Conservation (phyloP, 768 basidiomycete species). For the Phylloporus sp. region DNA sequence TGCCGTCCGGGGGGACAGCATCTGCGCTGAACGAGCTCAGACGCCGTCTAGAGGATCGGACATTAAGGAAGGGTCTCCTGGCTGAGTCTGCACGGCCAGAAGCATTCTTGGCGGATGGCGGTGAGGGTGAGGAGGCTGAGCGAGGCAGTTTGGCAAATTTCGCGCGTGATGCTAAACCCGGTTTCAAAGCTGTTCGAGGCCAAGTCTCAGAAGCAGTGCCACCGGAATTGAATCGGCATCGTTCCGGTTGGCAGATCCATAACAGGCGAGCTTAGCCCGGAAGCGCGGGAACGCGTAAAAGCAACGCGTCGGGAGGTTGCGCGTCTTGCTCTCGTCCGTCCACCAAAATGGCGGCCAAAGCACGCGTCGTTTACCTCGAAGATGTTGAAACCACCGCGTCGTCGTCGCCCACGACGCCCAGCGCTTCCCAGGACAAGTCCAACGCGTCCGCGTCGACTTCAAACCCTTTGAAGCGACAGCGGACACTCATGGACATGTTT, state of each 20-base stretch:
- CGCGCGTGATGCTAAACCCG: not conserved
- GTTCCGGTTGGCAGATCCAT: constrained; percentile 1
- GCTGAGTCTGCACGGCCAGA: constrained; percentile 46
- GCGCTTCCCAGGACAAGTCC: constrained; percentile 21
- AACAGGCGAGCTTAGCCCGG: constrained; percentile 6
- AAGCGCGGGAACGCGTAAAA: not conserved
- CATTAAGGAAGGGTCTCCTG: constrained; percentile 35
- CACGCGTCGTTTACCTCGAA: constrained; percentile 39
- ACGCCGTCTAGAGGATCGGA: constrained; percentile 24
- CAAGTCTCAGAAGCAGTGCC: constrained; percentile 8
- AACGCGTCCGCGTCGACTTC: constrained; percentile 17
- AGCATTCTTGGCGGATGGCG: constrained; percentile 52
- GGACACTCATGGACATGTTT: constrained; percentile 64
- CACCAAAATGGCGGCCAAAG: constrained; percentile 22
- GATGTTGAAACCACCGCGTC: constrained; percentile 35
- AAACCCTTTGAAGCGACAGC: constrained; percentile 47
- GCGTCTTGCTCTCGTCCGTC: constrained; percentile 12
- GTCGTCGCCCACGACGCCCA: constrained; percentile 13
- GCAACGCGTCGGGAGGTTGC: constrained; percentile 5
- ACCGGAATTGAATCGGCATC: not conserved
- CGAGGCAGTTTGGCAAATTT: constrained; percentile 62
- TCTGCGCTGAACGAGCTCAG: constrained; percentile 22
- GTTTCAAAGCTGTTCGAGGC: not conserved
- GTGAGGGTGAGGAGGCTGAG: constrained; percentile 74
- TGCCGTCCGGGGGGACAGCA: constrained; percentile 20